Evolutionary conservation across 202 grass and related monocot genomes (phyloP).

Genomic region (Setaria italica): DNA sequence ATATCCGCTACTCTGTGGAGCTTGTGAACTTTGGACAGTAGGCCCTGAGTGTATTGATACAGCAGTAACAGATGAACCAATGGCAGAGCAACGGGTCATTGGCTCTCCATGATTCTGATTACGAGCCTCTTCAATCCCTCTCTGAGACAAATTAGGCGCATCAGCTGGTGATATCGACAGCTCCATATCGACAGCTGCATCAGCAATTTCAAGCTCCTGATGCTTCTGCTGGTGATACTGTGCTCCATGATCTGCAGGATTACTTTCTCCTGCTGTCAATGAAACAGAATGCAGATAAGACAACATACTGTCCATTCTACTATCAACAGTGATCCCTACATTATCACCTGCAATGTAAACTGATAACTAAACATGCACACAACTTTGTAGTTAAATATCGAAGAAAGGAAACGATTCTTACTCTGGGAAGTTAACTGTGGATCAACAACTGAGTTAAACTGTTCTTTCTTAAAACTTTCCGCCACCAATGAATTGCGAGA

Average conservation of each 20-base stretch:
- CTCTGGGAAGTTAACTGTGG: constrained; percentile 55
- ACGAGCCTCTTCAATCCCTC: constrained; percentile 39
- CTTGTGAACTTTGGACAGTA: constrained; percentile 57
- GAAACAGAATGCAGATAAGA: constrained; percentile 83
- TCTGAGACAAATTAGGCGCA: constrained; percentile 48
- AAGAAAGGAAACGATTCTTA: constrained; percentile 48
- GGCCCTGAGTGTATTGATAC: constrained; percentile 59
- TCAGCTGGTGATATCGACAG: constrained; percentile 37
- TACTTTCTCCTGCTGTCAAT: constrained; percentile 69
- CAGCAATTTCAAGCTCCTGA: constrained; percentile 49
- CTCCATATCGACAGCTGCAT: constrained; percentile 42
- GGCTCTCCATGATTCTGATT: constrained; percentile 62
- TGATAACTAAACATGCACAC: constrained; percentile 46
- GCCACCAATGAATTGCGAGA: constrained; percentile 38
- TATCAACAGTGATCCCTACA: constrained; percentile 60
- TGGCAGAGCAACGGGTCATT: constrained; percentile 64
- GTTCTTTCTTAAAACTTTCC: constrained; percentile 56
- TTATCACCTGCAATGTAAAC: constrained; percentile 61
- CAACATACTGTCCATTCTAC: constrained; percentile 71
- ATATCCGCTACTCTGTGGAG: constrained; percentile 35
- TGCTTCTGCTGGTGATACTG: constrained; percentile 45
- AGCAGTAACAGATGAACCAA: constrained; percentile 72
- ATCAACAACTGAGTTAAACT: constrained; percentile 37
- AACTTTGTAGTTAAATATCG: constrained; percentile 28
- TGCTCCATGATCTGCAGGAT: constrained; percentile 44